Percentiles rank a stretch among this genome's conserved stretches.
phyloP scores from a whole-genome alignment of 805 yeast species.

The Lachancea nothofagi region DNA sequence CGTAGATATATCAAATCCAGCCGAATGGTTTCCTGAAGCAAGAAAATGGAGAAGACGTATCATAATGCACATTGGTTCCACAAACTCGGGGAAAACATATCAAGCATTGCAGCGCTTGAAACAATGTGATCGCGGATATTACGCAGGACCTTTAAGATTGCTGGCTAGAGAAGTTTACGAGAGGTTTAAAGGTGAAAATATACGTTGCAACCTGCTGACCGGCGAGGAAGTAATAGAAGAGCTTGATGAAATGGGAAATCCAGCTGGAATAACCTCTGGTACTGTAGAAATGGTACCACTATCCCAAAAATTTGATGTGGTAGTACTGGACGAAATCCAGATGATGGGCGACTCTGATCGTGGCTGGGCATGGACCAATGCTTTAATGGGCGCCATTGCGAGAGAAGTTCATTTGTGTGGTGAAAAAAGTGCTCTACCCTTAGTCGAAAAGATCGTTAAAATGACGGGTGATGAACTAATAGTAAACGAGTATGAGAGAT shows the following conservation, averaged over 20 bases:
- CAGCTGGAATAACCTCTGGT: slow-evolving; percentile 76
- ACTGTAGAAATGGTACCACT: slow-evolving; percentile 92
- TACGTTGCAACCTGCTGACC: slow-evolving; percentile 77
- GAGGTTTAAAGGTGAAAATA: slow-evolving; percentile 58
- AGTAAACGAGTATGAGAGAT: slow-evolving; percentile 65
- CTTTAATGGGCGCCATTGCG: slow-evolving; percentile 79
- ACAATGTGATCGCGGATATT: slow-evolving; percentile 67
- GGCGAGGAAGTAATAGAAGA: slow-evolving; percentile 91
- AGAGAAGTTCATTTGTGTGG: slow-evolving; percentile 91
- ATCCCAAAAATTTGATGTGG: slow-evolving; percentile 65
- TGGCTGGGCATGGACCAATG: slow-evolving; percentile 95
- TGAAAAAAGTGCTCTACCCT: slow-evolving; percentile 74
- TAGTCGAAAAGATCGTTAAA: slow-evolving; percentile 52
- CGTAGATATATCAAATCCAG: slow-evolving; percentile 52
- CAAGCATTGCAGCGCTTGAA: slow-evolving; percentile 68
- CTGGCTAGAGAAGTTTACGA: slow-evolving; percentile 90
- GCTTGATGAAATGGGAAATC: slow-evolving; percentile 60
- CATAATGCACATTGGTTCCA: slow-evolving; percentile 95
- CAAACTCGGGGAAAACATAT: slow-evolving; percentile 93
- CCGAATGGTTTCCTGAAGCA: slow-evolving; percentile 82
- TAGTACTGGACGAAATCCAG: slow-evolving; percentile 93
- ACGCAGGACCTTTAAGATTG: slow-evolving; percentile 90
- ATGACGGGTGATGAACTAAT: slow-evolving; percentile 77
- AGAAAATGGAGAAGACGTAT: slow-evolving; percentile 71
- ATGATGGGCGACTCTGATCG: slow-evolving; percentile 77